A percentile compares a stretch with the other conserved stretches of the same genome.
Conservation (phyloP, 208 protist species). For the Trypanosoma avium region DNA sequence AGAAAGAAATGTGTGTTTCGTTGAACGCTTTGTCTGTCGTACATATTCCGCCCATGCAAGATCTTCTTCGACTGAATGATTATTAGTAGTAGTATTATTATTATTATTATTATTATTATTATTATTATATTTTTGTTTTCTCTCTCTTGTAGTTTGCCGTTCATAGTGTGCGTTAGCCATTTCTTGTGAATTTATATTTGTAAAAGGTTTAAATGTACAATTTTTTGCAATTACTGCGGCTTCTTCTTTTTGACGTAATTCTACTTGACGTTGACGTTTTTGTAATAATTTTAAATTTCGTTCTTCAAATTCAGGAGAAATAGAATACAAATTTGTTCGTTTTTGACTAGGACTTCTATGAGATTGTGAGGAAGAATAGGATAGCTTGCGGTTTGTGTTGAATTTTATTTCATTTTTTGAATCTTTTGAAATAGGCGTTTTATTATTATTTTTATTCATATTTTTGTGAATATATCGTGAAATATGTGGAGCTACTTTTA, state of each 20-base stretch:
- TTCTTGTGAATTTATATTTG: constrained; percentile 21
- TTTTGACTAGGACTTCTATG: neutral
- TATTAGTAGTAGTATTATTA: neutral
- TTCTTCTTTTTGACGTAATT: constrained; percentile 28
- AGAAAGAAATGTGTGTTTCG: neutral
- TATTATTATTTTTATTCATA: neutral
- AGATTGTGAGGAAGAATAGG: constrained; percentile 9
- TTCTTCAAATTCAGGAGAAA: constrained; percentile 35
- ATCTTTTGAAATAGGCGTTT: neutral
- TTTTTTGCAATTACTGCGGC: constrained; percentile 28
- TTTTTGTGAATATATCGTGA: too few relatives aligned
- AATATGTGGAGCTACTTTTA: too few relatives aligned
- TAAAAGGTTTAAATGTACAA: constrained; percentile 48
- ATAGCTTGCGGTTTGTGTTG: constrained; percentile 13
- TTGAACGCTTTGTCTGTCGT: neutral
- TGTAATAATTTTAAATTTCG: constrained; percentile 31
- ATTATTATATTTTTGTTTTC: neutral
- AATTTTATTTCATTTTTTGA: too few relatives aligned
- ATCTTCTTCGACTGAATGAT: neutral
- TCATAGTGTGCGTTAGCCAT: constrained; percentile 21
- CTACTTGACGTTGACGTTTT: constrained; percentile 23
- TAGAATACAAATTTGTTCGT: neutral
- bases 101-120: neutral
- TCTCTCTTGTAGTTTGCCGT: neutral
- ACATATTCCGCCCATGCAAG: constrained; percentile 2